These are phyloP conservation scores for Xylaria sp. DNA, from an alignment of 2,329 filamentous ascomycete genomes.

Conservation along the genomic window DNA sequence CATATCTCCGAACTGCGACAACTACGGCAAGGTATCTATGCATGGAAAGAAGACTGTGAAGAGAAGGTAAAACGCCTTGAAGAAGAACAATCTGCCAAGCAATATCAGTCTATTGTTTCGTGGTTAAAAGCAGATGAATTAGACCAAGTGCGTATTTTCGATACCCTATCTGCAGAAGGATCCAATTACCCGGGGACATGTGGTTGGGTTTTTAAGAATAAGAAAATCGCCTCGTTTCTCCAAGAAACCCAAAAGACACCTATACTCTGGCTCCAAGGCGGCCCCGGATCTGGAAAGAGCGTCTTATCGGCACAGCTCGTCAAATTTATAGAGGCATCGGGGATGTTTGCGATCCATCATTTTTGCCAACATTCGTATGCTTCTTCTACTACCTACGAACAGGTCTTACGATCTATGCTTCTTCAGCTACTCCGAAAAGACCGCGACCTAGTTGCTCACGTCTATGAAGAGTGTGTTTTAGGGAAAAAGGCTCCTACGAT, in stretches of 20 bases:
- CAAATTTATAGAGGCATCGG: slow-evolving; percentile 43
- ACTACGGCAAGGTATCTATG: slow-evolving; percentile 40
- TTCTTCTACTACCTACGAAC: slow-evolving; percentile 50
- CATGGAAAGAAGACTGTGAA: slow-evolving; percentile 43
- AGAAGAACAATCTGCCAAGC: slow-evolving; percentile 39
- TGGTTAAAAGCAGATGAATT: slow-evolving; percentile 50
- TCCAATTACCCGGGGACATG: slow-evolving; percentile 48
- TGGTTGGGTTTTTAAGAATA: slow-evolving; percentile 51
- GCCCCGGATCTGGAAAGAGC: slow-evolving; percentile 54
- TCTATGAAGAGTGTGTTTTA: slow-evolving; percentile 15
- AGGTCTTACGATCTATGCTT: slow-evolving; percentile 23
- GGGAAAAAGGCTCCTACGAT: slow-evolving; percentile 14
- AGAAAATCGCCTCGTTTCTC: slow-evolving; percentile 42
- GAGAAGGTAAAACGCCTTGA: slow-evolving; percentile 40
- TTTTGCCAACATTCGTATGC: slow-evolving; percentile 51
- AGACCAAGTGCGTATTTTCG: slow-evolving; percentile 49
- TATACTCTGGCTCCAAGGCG: slow-evolving; percentile 47
- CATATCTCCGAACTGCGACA: slow-evolving; percentile 44
- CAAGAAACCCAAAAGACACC: slow-evolving; percentile 1
- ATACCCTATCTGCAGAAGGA: slow-evolving; percentile 42
- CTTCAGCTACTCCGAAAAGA: slow-evolving; percentile 21
- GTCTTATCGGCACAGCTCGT: slow-evolving; percentile 43
- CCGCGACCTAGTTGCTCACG: slow-evolving; percentile 13
- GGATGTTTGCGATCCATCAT: slow-evolving; percentile 46
- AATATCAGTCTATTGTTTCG: slow-evolving; percentile 44